Evolutionary conservation across 148 eudicot species (phyloP), one percentile per base, ranked within the genome.

Genomic region (Silene latifolia): DNA sequence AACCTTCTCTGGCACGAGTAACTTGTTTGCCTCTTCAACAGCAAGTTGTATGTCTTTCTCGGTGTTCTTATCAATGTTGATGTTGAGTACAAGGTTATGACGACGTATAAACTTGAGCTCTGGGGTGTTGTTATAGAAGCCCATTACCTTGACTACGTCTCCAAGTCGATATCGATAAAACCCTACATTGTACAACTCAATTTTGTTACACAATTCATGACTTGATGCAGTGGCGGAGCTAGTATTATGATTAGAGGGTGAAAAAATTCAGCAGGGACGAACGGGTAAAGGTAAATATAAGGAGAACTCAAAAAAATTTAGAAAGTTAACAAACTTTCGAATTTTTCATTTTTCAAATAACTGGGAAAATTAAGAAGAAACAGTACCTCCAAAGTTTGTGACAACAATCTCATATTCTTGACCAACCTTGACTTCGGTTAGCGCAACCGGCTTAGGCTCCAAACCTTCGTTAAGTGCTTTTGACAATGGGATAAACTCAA

Each of bases 21-120:
- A 24, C 78, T 83, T 83, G 74, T 83, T 74, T 0, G 97, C 96
- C 17, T 87, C 82, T 71, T 92, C 96, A 12, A 96, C 91, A 0
- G 97, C 77, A 4, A 85, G 76, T 69, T 89, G 98, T 12, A 96
- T 75, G 57, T 96, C 99, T 74, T 85, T 85, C 80, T 96, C 99
- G 0, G 99, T 92, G 85, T 87, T 96, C 85, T 96, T 96, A 89
- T 96, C 99, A 6, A 92, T 85, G 84, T 96, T 93, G 59, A 96
- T 82, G 53, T 76, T 87, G n/a, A 89, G 88, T 15, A 96, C 75
- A n/a, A 96, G 91, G 80, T 88, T 92, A 0, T 85, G 84, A 57
- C 99, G 77, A 72, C 99, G 93, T 4, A 96, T 64, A 59, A 89
- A 96, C 66, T 96, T 86, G 39, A 96, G 85, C 67, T 89, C 86